Base-by-base conservation (phyloP, 129 eudicot species). In the Flaveria sonorensis region DNA sequence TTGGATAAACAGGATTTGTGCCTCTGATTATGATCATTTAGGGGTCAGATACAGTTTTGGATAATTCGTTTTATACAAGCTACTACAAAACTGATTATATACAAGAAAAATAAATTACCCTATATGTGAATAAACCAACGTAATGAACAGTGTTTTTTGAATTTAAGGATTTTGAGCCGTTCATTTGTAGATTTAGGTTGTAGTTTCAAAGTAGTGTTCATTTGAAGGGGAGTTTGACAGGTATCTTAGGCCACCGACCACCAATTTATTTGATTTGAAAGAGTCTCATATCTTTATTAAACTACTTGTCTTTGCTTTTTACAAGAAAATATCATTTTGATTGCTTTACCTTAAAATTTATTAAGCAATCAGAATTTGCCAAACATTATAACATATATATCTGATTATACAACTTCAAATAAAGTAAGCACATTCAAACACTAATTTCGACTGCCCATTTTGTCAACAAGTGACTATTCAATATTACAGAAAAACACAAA, bases 11-110 rank as follows among this genome's bases (percentile, higher is more conserved):
- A 13, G 40, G 14, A 24, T 61, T 40, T 36, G 5, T 50, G 70
- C 23, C 16, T 64, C 19, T 15, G 48, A 63, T 36, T 36, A 32
- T 13, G 72, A 43, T 43, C 55, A 12, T 43, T 43, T 45, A 20
- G 28, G 72, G 72, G 72, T 68, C 36, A 68, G 13, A 18, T 10
- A 43, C 73, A 40, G 26, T 40, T 67, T 67, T 42, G 23, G 26
- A 32, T 67, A 39, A 39, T 18, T 68, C 1, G 57, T 19, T 23
- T 45, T 56, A 68, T 68, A 13, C 57, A 24, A 59, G 36, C 57
- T 46, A 68, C 39, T 19, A 43, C 40, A 11, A 45, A 43, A 23
- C 55, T 20, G 55, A 42, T 45, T 46, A 47, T 46, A 2, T 53
- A 6, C 30, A 21, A 45, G 21, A 16, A 21, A n/a, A 69, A 21